Percentiles rank a stretch among this genome's conserved stretches.
phyloP scores from a whole-genome alignment of 2,329 filamentous ascomycete species.

The Hypoxylon rubiginosum region DNA sequence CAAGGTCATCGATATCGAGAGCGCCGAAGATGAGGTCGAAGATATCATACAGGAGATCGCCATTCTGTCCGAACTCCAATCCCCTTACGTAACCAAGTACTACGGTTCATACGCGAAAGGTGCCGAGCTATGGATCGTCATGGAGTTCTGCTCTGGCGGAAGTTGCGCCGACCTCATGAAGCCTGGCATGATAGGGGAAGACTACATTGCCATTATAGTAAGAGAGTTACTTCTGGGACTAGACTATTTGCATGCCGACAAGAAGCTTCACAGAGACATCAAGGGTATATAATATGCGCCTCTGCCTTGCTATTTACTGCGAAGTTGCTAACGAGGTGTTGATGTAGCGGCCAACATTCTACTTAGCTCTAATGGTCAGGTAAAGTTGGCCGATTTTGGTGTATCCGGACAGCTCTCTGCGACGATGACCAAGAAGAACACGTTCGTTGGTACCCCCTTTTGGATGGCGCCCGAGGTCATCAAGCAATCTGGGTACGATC shows the following conservation, averaged over 20 bases:
- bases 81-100: slow-evolving; percentile 97
- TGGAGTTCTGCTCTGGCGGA: slow-evolving; percentile 98
- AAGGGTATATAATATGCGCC: slow-evolving; percentile 72
- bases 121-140: slow-evolving; percentile 98
- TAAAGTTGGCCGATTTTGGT: slow-evolving; percentile 97
- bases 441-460: slow-evolving; percentile 97
- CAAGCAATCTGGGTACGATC: slow-evolving; percentile 97
- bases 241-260: slow-evolving; percentile 93
- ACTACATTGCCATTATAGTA: slow-evolving; percentile 97
- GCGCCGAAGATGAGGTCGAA: slow-evolving; percentile 98
- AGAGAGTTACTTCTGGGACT: slow-evolving; percentile 89
- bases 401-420: slow-evolving; percentile 96
- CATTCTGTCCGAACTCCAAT: slow-evolving; percentile 95
- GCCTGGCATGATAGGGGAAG: slow-evolving; percentile 89
- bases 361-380: slow-evolving; percentile 89
- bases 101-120: slow-evolving; percentile 97
- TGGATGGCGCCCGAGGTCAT: slow-evolving; percentile 99
- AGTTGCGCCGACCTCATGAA: slow-evolving; percentile 98
- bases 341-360: slow-evolving; percentile 88
- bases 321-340: slow-evolving; percentile 39
- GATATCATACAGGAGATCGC: slow-evolving; percentile 99
- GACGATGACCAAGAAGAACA: slow-evolving; percentile 99
- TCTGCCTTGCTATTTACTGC: neutral
- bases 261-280: slow-evolving; percentile 96
- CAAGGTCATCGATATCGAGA: slow-evolving; percentile 98